Conservation (phyloP, 306 rosid species). For the Malus orientalis region DNA sequence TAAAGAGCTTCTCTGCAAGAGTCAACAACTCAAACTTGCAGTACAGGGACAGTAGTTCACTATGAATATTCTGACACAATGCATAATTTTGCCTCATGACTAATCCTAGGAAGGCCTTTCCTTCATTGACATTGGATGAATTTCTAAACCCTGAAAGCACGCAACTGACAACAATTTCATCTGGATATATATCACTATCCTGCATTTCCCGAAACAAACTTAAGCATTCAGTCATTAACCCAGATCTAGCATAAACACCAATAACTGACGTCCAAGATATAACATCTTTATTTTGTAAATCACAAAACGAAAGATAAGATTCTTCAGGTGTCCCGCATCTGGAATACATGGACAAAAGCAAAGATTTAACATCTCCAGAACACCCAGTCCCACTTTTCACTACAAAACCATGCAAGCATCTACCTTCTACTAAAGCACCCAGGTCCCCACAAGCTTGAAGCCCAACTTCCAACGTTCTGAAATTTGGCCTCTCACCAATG, state of each 20-base stretch:
- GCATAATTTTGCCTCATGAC: slow-evolving; percentile 32
- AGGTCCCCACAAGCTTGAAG: slow-evolving; percentile 67
- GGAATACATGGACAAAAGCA: slow-evolving; percentile 59
- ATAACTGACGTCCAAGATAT: slow-evolving; percentile 63
- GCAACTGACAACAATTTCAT: slow-evolving; percentile 56
- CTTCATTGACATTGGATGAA: slow-evolving; percentile 28
- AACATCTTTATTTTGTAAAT: slow-evolving; percentile 43
- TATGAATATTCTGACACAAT: slow-evolving; percentile 22
- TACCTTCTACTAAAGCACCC: slow-evolving; percentile 46
- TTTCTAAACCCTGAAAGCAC: slow-evolving; percentile 57
- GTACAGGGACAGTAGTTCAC: slow-evolving; percentile 58
- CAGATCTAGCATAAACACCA: slow-evolving; percentile 54
- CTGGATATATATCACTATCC: slow-evolving; percentile 32
- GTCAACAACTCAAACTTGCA: slow-evolving; percentile 55
- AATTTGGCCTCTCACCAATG: slow-evolving; percentile 41
- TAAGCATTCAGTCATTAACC: slow-evolving; percentile 44
- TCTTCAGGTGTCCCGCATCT: slow-evolving; percentile 53
- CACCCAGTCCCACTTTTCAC: slow-evolving; percentile 50
- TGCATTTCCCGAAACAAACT: slow-evolving; percentile 50
- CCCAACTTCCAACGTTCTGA: slow-evolving; percentile 67
- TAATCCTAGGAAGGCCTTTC: slow-evolving; percentile 65
- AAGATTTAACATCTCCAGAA: slow-evolving; percentile 38
- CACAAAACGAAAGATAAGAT: slow-evolving; percentile 43
- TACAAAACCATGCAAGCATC: slow-evolving; percentile 55
- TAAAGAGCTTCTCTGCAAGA: slow-evolving; percentile 54